Percentiles rank a stretch among this genome's conserved stretches.
phyloP scores from a whole-genome alignment of 306 rosid species.

The Citrullus colocynthis region DNA sequence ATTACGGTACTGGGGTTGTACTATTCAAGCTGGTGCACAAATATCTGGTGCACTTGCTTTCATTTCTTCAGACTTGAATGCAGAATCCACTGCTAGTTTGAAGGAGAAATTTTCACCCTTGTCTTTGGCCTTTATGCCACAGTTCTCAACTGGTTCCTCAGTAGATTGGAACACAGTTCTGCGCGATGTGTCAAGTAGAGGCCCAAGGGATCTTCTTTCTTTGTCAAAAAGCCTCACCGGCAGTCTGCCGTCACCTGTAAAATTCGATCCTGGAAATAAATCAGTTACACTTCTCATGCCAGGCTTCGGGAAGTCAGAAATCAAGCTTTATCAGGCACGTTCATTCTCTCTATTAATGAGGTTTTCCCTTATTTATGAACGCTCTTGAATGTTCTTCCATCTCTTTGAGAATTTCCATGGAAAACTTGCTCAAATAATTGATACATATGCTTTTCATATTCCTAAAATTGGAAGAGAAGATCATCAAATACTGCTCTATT shows the following conservation, averaged over 20 bases:
- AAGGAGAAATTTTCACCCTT: slow-evolving; percentile 46
- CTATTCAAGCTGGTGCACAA: slow-evolving; percentile 81
- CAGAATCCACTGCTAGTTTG: slow-evolving; percentile 30
- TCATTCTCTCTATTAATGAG: not conserved
- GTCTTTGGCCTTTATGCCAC: slow-evolving; percentile 57
- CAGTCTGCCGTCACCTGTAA: slow-evolving; percentile 30
- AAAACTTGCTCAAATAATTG: not conserved
- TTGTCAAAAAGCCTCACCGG: slow-evolving; percentile 23
- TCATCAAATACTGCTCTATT: not conserved
- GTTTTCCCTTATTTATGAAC: not conserved
- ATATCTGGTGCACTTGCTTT: slow-evolving; percentile 67
- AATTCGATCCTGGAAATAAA: slow-evolving; percentile 52
- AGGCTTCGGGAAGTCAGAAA: slow-evolving; percentile 87
- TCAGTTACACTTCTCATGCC: slow-evolving; percentile 75
- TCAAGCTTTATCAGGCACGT: slow-evolving; percentile 79
- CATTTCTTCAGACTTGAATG: slow-evolving; percentile 22
- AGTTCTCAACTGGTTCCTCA: slow-evolving; percentile 24
- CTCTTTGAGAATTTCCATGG: not conserved
- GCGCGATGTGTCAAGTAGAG: slow-evolving; percentile 21
- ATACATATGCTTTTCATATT: not conserved
- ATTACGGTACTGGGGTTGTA: slow-evolving; percentile 85
- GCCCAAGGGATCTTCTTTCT: slow-evolving; percentile 47
- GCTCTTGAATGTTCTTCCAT: not conserved
- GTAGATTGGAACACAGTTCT: slow-evolving; percentile 47
- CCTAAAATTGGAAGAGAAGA: not conserved